A percentile compares a stretch with the other conserved stretches of the same genome.
phyloP scores from a whole-genome alignment of 2,329 filamentous ascomycete species.

The Hymenotorrendiella dingleyae region DNA sequence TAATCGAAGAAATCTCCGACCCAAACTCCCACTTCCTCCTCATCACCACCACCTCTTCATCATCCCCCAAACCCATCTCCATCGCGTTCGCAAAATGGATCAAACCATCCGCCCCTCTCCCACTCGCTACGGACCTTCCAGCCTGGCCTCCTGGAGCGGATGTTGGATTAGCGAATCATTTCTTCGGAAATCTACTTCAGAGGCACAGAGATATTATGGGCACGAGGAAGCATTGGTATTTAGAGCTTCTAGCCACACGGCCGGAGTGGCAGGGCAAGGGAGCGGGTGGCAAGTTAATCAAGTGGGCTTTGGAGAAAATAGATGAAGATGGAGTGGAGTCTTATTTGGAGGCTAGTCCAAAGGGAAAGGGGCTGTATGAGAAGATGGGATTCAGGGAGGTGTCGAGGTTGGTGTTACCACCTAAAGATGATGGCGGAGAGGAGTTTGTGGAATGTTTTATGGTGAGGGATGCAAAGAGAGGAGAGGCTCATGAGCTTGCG shows the following conservation, averaged over 20 bases:
- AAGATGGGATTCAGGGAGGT: conserved; percentile 41
- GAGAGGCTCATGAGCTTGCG: too few species aligned
- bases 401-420: conserved; percentile 36
- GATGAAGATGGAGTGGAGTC: conserved; percentile 38
- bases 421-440: conserved; percentile 22
- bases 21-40: conserved; percentile 30
- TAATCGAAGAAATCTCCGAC: conserved; percentile 37
- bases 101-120: conserved; percentile 17
- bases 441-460: conserved; percentile 29
- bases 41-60: not conserved
- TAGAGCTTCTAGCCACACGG: conserved; percentile 42
- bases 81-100: conserved; percentile 46
- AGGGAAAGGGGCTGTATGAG: conserved; percentile 42
- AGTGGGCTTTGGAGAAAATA: conserved; percentile 42
- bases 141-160: conserved; percentile 38
- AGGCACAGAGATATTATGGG: conserved; percentile 36
- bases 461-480: conserved; percentile 16
- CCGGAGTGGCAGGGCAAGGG: conserved; percentile 41
- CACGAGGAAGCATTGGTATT: conserved; percentile 40
- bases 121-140: conserved; percentile 24
- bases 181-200: conserved; percentile 35
- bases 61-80: conserved; percentile 28
- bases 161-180: conserved; percentile 32
- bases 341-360: conserved; percentile 46
- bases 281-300: conserved; percentile 37